phyloP scores from a whole-genome alignment of 768 basidiomycete genomes.

The Asterophora parasitica region DNA sequence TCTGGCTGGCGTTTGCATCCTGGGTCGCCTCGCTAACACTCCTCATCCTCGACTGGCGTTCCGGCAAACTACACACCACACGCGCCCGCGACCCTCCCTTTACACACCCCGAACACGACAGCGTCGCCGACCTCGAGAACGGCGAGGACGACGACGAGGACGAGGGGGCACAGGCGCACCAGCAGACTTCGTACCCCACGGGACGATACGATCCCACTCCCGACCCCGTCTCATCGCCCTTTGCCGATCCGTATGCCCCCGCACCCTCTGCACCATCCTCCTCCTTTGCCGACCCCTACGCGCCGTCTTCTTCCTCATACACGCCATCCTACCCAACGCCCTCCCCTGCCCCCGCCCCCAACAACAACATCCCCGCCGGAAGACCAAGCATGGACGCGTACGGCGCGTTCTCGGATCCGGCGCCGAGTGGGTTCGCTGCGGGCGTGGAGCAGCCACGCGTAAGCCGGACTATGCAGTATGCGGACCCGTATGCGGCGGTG shows the following conservation, averaged over 20 bases:
- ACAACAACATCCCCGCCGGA: conserved; percentile 27
- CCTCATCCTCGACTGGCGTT: conserved; percentile 73
- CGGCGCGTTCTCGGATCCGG: conserved; percentile 86
- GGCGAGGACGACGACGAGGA: conserved; percentile 45
- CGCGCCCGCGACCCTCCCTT: conserved; percentile 73
- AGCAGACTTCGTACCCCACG: too few relatives aligned
- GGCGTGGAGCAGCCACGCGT: conserved; percentile 46
- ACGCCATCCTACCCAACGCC: conserved; percentile 24
- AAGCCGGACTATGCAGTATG: conserved; percentile 92
- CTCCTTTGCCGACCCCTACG: conserved; percentile 28
- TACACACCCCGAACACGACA: conserved; percentile 44
- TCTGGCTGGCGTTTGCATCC: conserved; percentile 75
- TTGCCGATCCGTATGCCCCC: conserved; percentile 43
- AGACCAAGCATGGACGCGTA: conserved; percentile 82
- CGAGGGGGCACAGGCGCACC: too few relatives aligned
- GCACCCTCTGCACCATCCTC: conserved; percentile 22
- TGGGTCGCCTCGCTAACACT: conserved; percentile 71
- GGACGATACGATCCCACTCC: neutral
- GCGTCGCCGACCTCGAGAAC: conserved; percentile 42
- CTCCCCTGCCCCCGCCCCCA: conserved; percentile 25
- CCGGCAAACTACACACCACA: conserved; percentile 48
- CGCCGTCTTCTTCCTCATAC: too few relatives aligned
- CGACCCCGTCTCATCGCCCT: conserved; percentile 29
- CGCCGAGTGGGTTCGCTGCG: conserved; percentile 60
- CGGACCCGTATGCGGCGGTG: conserved; percentile 83